phyloP scores from a whole-genome alignment of 345 rosid genomes.

The Boechera divaricarpa region DNA sequence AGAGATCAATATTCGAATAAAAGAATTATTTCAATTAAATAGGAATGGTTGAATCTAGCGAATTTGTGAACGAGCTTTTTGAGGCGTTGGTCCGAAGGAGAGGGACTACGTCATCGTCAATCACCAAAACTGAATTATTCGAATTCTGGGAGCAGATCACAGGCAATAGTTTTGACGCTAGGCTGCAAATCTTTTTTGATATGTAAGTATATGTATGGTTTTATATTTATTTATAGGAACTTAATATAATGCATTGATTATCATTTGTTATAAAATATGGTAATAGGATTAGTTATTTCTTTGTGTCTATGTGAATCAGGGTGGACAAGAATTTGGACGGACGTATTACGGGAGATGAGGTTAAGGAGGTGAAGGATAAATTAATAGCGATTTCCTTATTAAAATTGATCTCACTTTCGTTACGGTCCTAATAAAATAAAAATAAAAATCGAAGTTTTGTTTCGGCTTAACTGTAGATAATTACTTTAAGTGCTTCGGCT shows the following conservation, averaged over 20 bases:
- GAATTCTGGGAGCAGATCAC: constrained; percentile 81
- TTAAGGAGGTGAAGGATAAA: constrained; percentile 60
- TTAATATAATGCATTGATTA: neutral
- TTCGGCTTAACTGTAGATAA: constrained; percentile 57
- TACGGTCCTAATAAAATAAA: neutral
- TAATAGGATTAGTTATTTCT: constrained; percentile 2
- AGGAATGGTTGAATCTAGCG: constrained; percentile 84
- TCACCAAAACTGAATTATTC: constrained; percentile 57
- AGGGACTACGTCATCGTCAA: constrained; percentile 54
- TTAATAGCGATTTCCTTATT: neutral
- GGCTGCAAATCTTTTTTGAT: constrained; percentile 82
- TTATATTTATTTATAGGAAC: neutral
- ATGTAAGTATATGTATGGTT: constrained; percentile 53
- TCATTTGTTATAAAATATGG: neutral
- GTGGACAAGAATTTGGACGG: constrained; percentile 86
- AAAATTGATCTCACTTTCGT: neutral
- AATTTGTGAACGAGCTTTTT: constrained; percentile 66
- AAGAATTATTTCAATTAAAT: neutral
- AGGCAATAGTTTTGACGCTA: constrained; percentile 72
- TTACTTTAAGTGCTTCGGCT: constrained; percentile 75
- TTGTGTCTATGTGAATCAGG: constrained; percentile 46
- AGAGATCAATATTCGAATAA: neutral
- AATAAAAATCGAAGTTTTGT: neutral
- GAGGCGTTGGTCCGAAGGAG: constrained; percentile 72
- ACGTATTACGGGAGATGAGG: constrained; percentile 75